Evolutionary conservation across 345 rosid genomes (phyloP).

Genomic region (Raphanus sativus): DNA sequence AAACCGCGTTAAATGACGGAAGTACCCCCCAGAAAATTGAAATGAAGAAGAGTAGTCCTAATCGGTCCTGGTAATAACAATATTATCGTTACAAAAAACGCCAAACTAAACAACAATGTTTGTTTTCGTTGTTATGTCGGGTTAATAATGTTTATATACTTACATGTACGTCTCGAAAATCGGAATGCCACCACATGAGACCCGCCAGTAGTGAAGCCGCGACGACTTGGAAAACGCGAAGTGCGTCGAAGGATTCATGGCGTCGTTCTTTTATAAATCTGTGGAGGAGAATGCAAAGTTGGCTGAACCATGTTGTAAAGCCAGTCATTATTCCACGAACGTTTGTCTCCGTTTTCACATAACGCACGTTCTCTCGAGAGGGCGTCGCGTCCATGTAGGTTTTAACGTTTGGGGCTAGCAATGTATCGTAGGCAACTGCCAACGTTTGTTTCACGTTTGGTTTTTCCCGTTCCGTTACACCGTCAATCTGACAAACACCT

Average conservation of each 20-base stretch:
- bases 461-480: conserved; percentile 56
- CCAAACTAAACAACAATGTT: too few species aligned
- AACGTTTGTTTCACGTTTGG: conserved; percentile 69
- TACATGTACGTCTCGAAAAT: conserved; percentile 49
- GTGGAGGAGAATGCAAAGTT: conserved; percentile 68
- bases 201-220: conserved; percentile 65
- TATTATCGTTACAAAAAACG: too few species aligned
- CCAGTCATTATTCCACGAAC: background rate
- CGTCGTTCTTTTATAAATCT: conserved; percentile 84
- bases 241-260: conserved; percentile 71
- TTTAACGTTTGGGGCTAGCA: conserved; percentile 64
- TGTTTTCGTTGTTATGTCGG: background rate
- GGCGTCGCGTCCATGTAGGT: conserved; percentile 48
- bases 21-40: conserved; percentile 93
- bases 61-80: conserved; percentile 56
- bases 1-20: conserved; percentile 79
- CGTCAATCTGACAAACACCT: conserved; percentile 70
- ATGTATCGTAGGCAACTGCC: conserved; percentile 49
- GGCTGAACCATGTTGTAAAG: conserved; percentile 64
- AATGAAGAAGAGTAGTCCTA: conserved; percentile 82
- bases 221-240: conserved; percentile 77
- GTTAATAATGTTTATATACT: conserved; percentile 3
- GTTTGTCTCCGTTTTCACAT: conserved; percentile 23
- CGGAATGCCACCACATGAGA: conserved; percentile 96
- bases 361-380: conserved; percentile 31